Evolutionary conservation across 2,329 filamentous ascomycete species (phyloP).

Genomic region (Trichophyton schoenleinii): DNA sequence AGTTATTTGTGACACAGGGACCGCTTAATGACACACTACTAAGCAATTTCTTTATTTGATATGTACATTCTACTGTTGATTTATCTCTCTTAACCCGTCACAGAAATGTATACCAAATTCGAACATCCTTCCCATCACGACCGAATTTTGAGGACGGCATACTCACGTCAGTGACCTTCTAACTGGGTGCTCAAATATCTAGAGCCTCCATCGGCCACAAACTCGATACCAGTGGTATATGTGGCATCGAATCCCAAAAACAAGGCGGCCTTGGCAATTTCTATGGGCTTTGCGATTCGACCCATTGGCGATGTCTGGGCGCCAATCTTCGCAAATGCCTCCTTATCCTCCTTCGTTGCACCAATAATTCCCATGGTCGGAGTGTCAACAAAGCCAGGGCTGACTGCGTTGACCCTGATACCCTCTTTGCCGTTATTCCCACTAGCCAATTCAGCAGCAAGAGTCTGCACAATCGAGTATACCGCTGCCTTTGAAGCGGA

Average conservation of each 20-base stretch:
- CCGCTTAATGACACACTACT: background rate
- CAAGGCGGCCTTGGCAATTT: constrained; percentile 11
- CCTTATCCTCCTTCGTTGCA: constrained; percentile 2
- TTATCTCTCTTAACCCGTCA: background rate
- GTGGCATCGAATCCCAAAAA: constrained; percentile 13
- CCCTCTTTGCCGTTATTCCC: constrained; percentile 4
- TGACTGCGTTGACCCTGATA: constrained; percentile 10
- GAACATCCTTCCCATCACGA: background rate
- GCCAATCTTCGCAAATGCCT: constrained; percentile 4
- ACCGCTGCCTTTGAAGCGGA: constrained; percentile 11
- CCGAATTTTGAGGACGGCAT: background rate
- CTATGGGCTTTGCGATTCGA: constrained; percentile 8
- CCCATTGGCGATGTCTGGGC: constrained; percentile 7
- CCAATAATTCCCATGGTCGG: constrained; percentile 10
- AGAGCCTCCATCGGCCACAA: constrained; percentile 11
- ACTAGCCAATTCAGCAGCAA: constrained; percentile 9
- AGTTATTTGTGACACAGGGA: too few relatives aligned
- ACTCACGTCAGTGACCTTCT: background rate
- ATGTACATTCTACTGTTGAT: background rate
- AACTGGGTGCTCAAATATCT: constrained; percentile 6
- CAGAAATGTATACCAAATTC: background rate
- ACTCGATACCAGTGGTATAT: constrained; percentile 11
- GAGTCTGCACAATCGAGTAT: constrained; percentile 9
- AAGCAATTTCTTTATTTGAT: background rate
- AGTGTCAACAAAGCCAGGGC: constrained; percentile 11